Evolutionary conservation across 345 rosid genomes (phyloP), one percentile per base, ranked within the genome.

Genomic region (Alliaria petiolata): DNA sequence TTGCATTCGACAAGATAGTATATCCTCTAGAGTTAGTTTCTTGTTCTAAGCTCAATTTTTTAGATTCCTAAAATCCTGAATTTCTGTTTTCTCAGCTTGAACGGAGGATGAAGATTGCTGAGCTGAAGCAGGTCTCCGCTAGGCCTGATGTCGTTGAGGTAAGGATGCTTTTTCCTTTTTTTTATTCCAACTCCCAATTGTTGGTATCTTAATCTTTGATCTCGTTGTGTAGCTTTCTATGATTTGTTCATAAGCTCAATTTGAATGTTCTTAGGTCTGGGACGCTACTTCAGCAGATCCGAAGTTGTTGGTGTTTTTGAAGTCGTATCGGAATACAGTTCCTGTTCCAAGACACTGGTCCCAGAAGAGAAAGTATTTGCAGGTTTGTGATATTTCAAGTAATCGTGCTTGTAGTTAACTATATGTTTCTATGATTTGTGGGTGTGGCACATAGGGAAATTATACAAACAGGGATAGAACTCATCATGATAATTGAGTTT

Each of bases 111-210:
- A 95, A 92, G 74, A 86, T 92, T 83, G 97, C 95, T 67, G 89
- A 87, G 78, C 83, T 95, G 44, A 95, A 95, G 79, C 96, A 92
- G 77, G 91, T 90, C 11, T 90, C 95, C 68, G 80, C 97, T n/a
- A 90, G 97, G 83, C 99, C 98, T 69, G 98, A 92, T 92, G 99
- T 92, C 26, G 99, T 95, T 54, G 99, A 92, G 97, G 98, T 95
- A 81, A 15, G 65, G 19, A 40, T 76, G 74, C 31, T 40, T 67
- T 2, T 22, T 22, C 3, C 25, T 3, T 12, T 13, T 3, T 26
- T 49, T 19, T 69, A 8, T 45, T 1, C 33, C n/a, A n/a, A n/a
- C n/a, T n/a, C n/a, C n/a, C n/a, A n/a, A n/a, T n/a, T n/a, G n/a
- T n/a, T n/a, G n/a, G n/a, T 28, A 3, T 52, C 15, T 28, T 39